Base-by-base conservation (phyloP, 106 monocot genomes). In the Allium fistulosum region DNA sequence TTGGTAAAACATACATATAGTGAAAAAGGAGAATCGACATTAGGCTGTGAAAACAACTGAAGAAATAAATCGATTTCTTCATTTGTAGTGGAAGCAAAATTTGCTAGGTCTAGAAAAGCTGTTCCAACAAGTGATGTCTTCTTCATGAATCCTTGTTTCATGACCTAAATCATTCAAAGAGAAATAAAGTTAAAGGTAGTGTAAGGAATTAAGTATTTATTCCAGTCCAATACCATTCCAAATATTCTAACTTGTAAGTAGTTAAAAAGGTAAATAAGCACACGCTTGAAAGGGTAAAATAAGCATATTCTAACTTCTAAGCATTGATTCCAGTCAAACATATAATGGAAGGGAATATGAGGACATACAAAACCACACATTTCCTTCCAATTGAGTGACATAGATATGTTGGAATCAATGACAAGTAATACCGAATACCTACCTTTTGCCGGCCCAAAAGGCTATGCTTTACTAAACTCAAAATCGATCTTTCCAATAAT, bases 71-170 rank as follows among this genome's bases (percentile, higher is more conserved):
- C 80, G 62, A 80, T 76, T 51, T 88, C 83, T 58, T 82, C 80
- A 17, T 80, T 81, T 49, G 82, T 70, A 28, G 77, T 58, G 55
- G 79, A 62, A 63, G 91, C 74, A 61, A 82, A 86, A 52, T 88
- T 86, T 53, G 92, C 84, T n/a, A 96, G 72, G 69, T 96, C 88
- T 70, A 96, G 59, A 46, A 80, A 78, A 70, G 88, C 81, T 17
- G 74, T 76, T 68, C 92, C 96, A 51, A 96, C 26, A 73, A 92
- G 18, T 61, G 84, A 78, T 62, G 75, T 50, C 76, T 86, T 88
- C 66, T 72, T 88, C 58, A 79, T 86, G 1, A 69, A 67, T 69
- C 80, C 86, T 69, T 76, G 76, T 27, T 80, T 80, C 46, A 57
- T 22, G 49, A 49, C 87, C 87, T 88, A 72, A 46, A 76, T 4